Percentiles rank a stretch among this genome's conserved stretches.
Conservation (phyloP, 1,139 yeast species). For the Suhomyces maxii region DNA sequence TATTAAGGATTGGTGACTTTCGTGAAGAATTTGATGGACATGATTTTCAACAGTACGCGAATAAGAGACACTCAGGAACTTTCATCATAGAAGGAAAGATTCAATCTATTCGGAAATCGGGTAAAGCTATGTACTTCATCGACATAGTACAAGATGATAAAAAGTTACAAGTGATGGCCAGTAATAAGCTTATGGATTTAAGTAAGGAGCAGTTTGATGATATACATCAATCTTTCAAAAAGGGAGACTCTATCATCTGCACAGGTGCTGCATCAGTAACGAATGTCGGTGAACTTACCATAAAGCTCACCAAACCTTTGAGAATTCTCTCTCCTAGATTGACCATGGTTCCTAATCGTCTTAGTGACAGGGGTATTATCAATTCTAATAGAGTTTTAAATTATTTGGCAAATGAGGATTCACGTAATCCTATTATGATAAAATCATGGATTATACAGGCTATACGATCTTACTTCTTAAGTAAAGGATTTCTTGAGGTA, state of each 20-base stretch:
- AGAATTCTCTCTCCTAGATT: slow-evolving; percentile 66
- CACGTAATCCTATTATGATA: slow-evolving; percentile 51
- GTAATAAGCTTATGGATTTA: slow-evolving; percentile 47
- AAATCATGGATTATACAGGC: slow-evolving; percentile 55
- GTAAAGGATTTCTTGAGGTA: slow-evolving; percentile 71
- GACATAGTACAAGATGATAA: slow-evolving; percentile 62
- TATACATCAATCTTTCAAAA: slow-evolving; percentile 49
- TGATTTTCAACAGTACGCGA: slow-evolving; percentile 20
- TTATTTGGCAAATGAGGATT: slow-evolving; percentile 58
- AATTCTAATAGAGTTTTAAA: slow-evolving; percentile 73
- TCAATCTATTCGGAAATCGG: slow-evolving; percentile 55
- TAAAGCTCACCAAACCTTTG: slow-evolving; percentile 56
- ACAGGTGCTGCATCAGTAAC: slow-evolving; percentile 75
- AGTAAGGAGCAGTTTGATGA: slow-evolving; percentile 45
- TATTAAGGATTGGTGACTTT: slow-evolving; percentile 21
- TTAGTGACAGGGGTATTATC: slow-evolving; percentile 55
- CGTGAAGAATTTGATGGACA: slow-evolving; percentile 17
- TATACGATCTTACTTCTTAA: slow-evolving; percentile 57
- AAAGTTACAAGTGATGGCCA: slow-evolving; percentile 62
- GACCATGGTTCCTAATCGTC: slow-evolving; percentile 59
- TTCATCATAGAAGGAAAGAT: slow-evolving; percentile 56
- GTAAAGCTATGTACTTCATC: slow-evolving; percentile 65
- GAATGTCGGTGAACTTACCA: slow-evolving; percentile 73
- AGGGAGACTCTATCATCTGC: slow-evolving; percentile 71
- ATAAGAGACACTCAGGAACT: slow-evolving; percentile 15